A percentile compares a stretch with the other conserved stretches of the same genome.
Conservation (phyloP, 108 stramenopile species). For the Aurantiochytrium sp. region DNA sequence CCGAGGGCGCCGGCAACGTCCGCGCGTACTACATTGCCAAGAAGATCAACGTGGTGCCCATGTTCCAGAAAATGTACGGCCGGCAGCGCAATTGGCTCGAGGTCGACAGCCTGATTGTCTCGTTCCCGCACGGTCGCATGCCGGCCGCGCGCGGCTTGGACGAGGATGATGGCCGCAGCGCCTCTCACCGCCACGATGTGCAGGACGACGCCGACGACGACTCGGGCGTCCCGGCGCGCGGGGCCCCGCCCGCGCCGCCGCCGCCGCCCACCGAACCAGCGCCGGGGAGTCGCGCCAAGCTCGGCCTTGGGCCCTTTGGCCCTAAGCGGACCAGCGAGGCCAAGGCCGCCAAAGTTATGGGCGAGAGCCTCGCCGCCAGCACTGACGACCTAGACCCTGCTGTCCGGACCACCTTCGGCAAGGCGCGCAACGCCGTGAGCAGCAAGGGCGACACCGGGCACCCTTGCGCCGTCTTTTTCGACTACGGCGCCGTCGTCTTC, state of each 20-base stretch:
- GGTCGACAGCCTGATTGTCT: constrained; percentile 59
- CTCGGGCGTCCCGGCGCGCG: not conserved
- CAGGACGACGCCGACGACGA: too few species aligned
- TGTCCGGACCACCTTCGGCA: not conserved
- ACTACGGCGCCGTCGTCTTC: constrained; percentile 81
- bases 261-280: not conserved
- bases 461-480: constrained; percentile 75
- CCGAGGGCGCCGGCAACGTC: constrained; percentile 1
- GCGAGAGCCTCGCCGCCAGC: not conserved
- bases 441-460: not conserved
- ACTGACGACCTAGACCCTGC: not conserved
- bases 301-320: not conserved
- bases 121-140: constrained; percentile 41
- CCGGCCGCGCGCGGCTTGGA: constrained; percentile 41
- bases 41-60: constrained; percentile 23
- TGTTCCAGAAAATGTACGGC: constrained; percentile 30
- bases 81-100: constrained; percentile 58
- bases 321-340: not conserved
- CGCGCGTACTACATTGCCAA: constrained; percentile 28
- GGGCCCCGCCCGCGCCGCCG: not conserved
- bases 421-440: not conserved
- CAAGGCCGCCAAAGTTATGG: not conserved
- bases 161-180: not conserved
- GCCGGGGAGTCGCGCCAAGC: not conserved
- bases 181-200: too few species aligned